Evolutionary conservation across 257 asterid genomes (phyloP).

Genomic region (Coffea eugenioides): DNA sequence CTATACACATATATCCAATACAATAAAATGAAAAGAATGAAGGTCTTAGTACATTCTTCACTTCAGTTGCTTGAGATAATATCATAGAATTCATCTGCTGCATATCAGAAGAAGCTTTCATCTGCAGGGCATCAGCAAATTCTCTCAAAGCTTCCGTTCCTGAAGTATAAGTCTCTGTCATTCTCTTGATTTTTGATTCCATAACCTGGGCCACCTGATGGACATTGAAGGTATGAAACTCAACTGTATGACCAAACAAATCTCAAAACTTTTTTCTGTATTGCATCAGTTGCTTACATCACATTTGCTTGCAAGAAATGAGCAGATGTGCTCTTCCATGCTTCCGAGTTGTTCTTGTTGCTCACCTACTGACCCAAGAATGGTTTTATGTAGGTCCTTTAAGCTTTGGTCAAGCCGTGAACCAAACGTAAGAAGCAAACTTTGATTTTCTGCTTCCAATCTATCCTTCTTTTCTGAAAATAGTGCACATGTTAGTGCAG

Average conservation of each 20-base stretch:
- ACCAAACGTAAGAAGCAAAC: slow-evolving; percentile 55
- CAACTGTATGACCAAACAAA: slow-evolving; percentile 17
- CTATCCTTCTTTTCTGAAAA: slow-evolving; percentile 67
- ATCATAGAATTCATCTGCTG: slow-evolving; percentile 51
- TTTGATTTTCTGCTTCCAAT: slow-evolving; percentile 64
- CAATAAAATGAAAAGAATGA: background rate
- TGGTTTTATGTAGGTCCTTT: slow-evolving; percentile 57
- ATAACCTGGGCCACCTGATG: slow-evolving; percentile 53
- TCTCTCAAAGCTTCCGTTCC: slow-evolving; percentile 48
- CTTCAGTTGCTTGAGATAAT: slow-evolving; percentile 45
- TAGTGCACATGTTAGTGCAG: slow-evolving; percentile 17
- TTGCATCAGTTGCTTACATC: slow-evolving; percentile 40
- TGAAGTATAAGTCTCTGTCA: slow-evolving; percentile 48
- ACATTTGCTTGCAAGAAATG: slow-evolving; percentile 60
- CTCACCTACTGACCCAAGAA: slow-evolving; percentile 54
- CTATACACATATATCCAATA: background rate
- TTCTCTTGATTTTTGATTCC: slow-evolving; percentile 58
- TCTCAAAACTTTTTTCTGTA: slow-evolving; percentile 2
- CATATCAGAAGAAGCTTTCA: slow-evolving; percentile 56
- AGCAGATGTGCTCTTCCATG: slow-evolving; percentile 44
- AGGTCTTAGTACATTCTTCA: slow-evolving; percentile 52
- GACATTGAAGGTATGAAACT: slow-evolving; percentile 13
- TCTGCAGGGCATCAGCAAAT: slow-evolving; percentile 41
- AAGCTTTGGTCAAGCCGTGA: slow-evolving; percentile 57
- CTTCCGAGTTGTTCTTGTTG: slow-evolving; percentile 64